A percentile compares a stretch with the other conserved stretches of the same genome.
Evolutionary conservation across 768 basidiomycete species (phyloP).

Genomic region (Exsudoporus frostii): DNA sequence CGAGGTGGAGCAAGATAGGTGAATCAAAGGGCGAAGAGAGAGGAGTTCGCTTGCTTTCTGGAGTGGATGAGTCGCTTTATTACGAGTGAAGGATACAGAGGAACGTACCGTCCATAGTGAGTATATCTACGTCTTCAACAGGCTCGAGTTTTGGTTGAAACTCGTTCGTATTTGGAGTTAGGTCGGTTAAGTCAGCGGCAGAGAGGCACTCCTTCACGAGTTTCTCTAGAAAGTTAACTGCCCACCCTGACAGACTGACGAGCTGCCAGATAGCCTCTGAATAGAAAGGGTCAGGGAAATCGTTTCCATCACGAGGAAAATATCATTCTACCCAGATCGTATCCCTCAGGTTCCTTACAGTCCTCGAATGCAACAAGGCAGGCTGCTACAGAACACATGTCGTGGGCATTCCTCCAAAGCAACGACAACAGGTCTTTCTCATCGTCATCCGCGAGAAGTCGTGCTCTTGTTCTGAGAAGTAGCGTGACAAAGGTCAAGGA

Average conservation of each 20-base stretch:
- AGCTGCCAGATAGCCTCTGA: slow-evolving; percentile 75
- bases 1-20: slow-evolving; percentile 54
- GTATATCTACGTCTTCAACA: slow-evolving; percentile 24
- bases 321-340: slow-evolving; percentile 55
- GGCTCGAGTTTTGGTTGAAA: slow-evolving; percentile 27
- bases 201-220: slow-evolving; percentile 54
- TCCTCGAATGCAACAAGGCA: slow-evolving; percentile 64
- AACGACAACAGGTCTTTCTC: slow-evolving; percentile 42
- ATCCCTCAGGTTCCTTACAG: slow-evolving; percentile 56
- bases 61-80: slow-evolving; percentile 37
- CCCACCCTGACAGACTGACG: slow-evolving; percentile 59
- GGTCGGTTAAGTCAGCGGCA: slow-evolving; percentile 26
- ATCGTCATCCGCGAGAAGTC: slow-evolving; percentile 22
- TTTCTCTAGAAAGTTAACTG: slow-evolving; percentile 56
- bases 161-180: slow-evolving; percentile 8
- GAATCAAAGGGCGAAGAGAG: slow-evolving; percentile 26
- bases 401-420: slow-evolving; percentile 62
- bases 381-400: slow-evolving; percentile 61
- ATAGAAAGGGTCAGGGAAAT: slow-evolving; percentile 5
- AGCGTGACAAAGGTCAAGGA: slow-evolving; percentile 4
- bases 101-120: slow-evolving; percentile 23
- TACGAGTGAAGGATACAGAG: slow-evolving; percentile 32
- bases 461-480: slow-evolving; percentile 32
- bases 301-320: background rate
- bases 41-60: slow-evolving; percentile 17